A percentile compares a stretch with the other conserved stretches of the same genome.
These are phyloP conservation scores for Colletotrichum lupini DNA, from an alignment of 2,329 filamentous ascomycete species.

Conservation along the genomic window DNA sequence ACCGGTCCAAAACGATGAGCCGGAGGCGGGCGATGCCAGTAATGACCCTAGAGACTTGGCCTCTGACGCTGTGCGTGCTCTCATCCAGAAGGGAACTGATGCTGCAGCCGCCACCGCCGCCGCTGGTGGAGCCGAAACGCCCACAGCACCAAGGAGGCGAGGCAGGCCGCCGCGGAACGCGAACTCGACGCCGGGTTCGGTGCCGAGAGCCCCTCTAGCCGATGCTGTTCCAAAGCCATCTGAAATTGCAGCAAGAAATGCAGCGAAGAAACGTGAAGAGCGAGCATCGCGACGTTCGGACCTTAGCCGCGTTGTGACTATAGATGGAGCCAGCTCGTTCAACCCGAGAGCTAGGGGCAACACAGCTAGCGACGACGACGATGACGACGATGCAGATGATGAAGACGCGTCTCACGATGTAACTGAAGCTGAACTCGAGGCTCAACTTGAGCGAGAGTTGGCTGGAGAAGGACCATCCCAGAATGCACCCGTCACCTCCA, in stretches of 20 bases:
- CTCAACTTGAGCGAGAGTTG: slow-evolving; percentile 47
- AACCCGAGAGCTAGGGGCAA: slow-evolving; percentile 5
- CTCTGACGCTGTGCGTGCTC: slow-evolving; percentile 45
- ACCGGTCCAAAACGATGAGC: slow-evolving; percentile 19
- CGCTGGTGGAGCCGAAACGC: slow-evolving; percentile 36
- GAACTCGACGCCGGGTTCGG: slow-evolving; percentile 44
- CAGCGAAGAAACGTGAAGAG: slow-evolving; percentile 27
- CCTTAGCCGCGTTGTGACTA: slow-evolving; percentile 18
- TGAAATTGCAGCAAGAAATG: slow-evolving; percentile 30
- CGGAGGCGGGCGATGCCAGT: slow-evolving; percentile 4
- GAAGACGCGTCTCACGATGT: slow-evolving; percentile 36
- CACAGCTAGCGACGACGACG: not conserved
- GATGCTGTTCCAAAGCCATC: slow-evolving; percentile 15
- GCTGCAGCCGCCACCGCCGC: slow-evolving; percentile 30
- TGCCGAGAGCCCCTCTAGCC: not conserved
- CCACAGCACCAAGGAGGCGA: slow-evolving; percentile 40
- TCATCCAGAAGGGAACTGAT: slow-evolving; percentile 38
- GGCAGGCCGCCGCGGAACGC: slow-evolving; percentile 46
- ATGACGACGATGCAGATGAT: not conserved
- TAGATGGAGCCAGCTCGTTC: slow-evolving; percentile 24
- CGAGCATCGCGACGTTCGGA: slow-evolving; percentile 34
- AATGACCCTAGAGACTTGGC: slow-evolving; percentile 53
- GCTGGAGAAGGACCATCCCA: slow-evolving; percentile 37
- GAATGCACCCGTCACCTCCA: not conserved
- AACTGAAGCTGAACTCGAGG: slow-evolving; percentile 47